Percentiles rank a stretch among this genome's conserved stretches.
Evolutionary conservation across 2,329 filamentous ascomycete species (phyloP).

Genomic region (Phaeosphaeria sp.): DNA sequence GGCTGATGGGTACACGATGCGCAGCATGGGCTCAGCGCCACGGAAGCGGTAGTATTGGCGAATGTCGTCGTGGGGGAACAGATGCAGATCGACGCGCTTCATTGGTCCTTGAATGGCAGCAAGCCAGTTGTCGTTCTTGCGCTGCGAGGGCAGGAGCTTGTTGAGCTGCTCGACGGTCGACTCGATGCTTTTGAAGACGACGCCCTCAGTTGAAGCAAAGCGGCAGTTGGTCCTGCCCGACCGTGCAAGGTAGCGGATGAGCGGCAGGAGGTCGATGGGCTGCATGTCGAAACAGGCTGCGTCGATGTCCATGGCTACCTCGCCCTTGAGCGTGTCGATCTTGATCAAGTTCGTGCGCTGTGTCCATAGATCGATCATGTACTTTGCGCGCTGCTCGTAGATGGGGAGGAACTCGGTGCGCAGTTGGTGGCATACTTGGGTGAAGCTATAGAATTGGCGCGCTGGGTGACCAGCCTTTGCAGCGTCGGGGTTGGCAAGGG

Average conservation of each 20-base stretch:
- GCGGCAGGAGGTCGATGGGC: conserved; percentile 17
- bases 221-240: conserved; percentile 8
- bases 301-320: conserved; percentile 29
- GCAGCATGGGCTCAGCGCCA: conserved; percentile 20
- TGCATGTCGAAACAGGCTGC: conserved; percentile 23
- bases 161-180: conserved; percentile 17
- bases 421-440: conserved; percentile 33
- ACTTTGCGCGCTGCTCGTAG: conserved; percentile 16
- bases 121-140: conserved; percentile 13
- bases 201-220: conserved; percentile 15
- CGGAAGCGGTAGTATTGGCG: conserved; percentile 20
- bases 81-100: conserved; percentile 17
- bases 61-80: conserved; percentile 20
- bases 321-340: conserved; percentile 12
- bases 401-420: conserved; percentile 32
- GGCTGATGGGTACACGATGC: conserved; percentile 17
- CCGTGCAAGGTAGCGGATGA: conserved; percentile 13
- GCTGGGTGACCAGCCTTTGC: neutral
- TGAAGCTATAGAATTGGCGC: conserved; percentile 20
- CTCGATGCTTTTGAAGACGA: conserved; percentile 18
- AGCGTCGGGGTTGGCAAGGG: conserved; percentile 6
- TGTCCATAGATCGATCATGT: conserved; percentile 14
- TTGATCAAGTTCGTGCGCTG: neutral
- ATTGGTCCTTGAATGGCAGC: conserved; percentile 14
- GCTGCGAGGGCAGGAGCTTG: conserved; percentile 12